Base-by-base conservation (phyloP, 352 stramenopile species). In the Phytophthora melonis region DNA sequence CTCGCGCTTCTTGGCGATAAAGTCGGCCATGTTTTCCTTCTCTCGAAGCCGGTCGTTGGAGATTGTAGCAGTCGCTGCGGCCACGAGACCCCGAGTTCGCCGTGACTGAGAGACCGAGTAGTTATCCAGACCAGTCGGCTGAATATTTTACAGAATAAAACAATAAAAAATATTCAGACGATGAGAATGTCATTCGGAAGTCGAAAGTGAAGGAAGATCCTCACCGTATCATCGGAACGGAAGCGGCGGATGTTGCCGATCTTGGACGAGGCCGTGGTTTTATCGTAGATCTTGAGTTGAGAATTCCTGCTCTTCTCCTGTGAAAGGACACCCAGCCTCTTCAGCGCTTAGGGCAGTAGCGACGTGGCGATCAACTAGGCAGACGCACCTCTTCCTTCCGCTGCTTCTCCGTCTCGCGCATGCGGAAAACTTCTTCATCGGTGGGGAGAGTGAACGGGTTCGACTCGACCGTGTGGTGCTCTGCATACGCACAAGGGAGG, bases 1-100 rank as follows among this genome's bases (percentile, higher is more conserved):
- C 71, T 99, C 96, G 11, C 94, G 87, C 80, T 99, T 99, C 85
- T 99, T 99, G 8, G 89, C 87, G 36, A 99, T 97, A 45, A 99
- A 99, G 66, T 98, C 95, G 5, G 90, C 73, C 93, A 98, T 98
- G 74, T 95, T 98, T 66, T 99, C 96, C 73, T 98, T 98, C 70
- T 98, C 93, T 32, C 93, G 91, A 21, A 96, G 83, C 3, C 94
- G 83, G 52, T 98, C 90, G 34, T 86, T 93, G 21, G 89, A 91
- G 70, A 97, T 95, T 16, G 87, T 88, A 2, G 88, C 86, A 0
- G 90, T 96, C 1, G 91, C 91, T 3, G 90, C 89, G 1, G 91
- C 84, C 1, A 96, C 87, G 8, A 97, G 81, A 0, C 89, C 89
- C 39, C 91, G 84, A 9, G 87, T 97, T 59, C 91, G 87, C 5